Conservation (phyloP, 108 stramenopile genomes). For the Pseudonitzschia delicatissima region DNA sequence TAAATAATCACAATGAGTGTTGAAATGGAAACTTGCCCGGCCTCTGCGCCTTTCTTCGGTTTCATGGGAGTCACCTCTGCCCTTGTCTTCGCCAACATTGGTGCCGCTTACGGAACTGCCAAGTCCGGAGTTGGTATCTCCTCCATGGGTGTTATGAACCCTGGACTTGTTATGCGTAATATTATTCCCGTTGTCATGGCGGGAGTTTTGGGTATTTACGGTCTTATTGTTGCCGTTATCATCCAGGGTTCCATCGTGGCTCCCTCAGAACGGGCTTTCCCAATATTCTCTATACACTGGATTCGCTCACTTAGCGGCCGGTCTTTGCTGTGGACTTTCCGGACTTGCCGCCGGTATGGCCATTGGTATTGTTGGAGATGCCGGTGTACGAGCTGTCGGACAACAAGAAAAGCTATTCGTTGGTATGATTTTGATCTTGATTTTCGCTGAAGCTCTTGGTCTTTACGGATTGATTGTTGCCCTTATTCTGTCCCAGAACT, state of each 20-base stretch:
- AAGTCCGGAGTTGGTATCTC: constrained; percentile 98
- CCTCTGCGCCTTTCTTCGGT: constrained; percentile 88
- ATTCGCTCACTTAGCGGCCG: constrained; percentile 96
- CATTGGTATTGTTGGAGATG: constrained; percentile 99
- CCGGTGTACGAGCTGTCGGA: constrained; percentile 96
- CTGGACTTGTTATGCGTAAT: constrained; percentile 97
- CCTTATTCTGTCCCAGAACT: constrained; percentile 94
- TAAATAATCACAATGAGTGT: constrained; percentile 22
- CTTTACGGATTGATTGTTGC: constrained; percentile 99
- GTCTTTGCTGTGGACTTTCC: constrained; percentile 96
- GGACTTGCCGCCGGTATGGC: constrained; percentile 98
- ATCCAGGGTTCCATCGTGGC: constrained; percentile 84
- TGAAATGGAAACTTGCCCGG: constrained; percentile 88
- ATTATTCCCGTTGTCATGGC: constrained; percentile 99
- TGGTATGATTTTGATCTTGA: constrained; percentile 98
- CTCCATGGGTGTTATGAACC: constrained; percentile 99
- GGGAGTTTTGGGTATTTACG: constrained; percentile 99
- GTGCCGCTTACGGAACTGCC: constrained; percentile 98
- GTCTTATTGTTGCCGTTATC: constrained; percentile 98
- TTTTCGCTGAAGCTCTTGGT: constrained; percentile 98
- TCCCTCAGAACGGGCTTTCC: constrained; percentile 69
- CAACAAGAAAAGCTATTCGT: constrained; percentile 98
- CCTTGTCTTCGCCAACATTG: constrained; percentile 93
- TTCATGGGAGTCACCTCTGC: constrained; percentile 89
- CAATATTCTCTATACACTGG: constrained; percentile 93